These are phyloP conservation scores for Toxicodendron radicans DNA, from an alignment of 345 rosid species.

Conservation along the genomic window DNA sequence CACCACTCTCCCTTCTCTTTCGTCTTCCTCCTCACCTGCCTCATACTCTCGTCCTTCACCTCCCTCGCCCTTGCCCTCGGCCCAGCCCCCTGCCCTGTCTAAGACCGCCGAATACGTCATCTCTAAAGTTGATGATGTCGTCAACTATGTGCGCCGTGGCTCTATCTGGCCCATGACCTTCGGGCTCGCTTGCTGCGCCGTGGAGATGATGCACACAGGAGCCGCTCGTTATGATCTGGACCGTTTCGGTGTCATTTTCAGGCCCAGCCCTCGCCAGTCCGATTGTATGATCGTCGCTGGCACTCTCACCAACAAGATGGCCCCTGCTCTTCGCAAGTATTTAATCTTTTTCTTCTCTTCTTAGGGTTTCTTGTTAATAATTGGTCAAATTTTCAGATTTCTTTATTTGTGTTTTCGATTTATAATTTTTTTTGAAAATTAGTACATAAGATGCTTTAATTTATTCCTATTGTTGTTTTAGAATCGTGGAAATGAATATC, in stretches of 20 bases:
- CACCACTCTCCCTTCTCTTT: slow-evolving; percentile 51
- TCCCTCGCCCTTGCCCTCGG: slow-evolving; percentile 44
- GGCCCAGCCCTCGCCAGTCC: slow-evolving; percentile 98
- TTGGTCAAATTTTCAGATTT: background rate
- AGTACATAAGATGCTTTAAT: background rate
- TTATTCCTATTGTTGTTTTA: too few species aligned
- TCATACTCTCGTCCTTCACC: slow-evolving; percentile 58
- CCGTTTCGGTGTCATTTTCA: slow-evolving; percentile 87
- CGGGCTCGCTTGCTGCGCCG: slow-evolving; percentile 98
- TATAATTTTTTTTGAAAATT: background rate
- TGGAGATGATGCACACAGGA: slow-evolving; percentile 99
- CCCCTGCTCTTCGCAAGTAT: slow-evolving; percentile 98
- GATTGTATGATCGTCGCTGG: slow-evolving; percentile 99
- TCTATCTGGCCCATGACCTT: slow-evolving; percentile 99
- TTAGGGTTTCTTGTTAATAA: slow-evolving; percentile 18
- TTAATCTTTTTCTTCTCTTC: background rate
- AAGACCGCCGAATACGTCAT: slow-evolving; percentile 89
- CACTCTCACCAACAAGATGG: slow-evolving; percentile 99
- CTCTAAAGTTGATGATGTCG: slow-evolving; percentile 89
- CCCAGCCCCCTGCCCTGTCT: slow-evolving; percentile 61
- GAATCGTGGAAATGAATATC: too few species aligned
- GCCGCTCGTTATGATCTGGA: slow-evolving; percentile 98
- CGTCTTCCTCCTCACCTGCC: slow-evolving; percentile 50
- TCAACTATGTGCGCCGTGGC: slow-evolving; percentile 94
- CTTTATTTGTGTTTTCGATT: background rate